Conservation (phyloP, 2,329 filamentous ascomycete species). For the Talaromyces sp. region DNA sequence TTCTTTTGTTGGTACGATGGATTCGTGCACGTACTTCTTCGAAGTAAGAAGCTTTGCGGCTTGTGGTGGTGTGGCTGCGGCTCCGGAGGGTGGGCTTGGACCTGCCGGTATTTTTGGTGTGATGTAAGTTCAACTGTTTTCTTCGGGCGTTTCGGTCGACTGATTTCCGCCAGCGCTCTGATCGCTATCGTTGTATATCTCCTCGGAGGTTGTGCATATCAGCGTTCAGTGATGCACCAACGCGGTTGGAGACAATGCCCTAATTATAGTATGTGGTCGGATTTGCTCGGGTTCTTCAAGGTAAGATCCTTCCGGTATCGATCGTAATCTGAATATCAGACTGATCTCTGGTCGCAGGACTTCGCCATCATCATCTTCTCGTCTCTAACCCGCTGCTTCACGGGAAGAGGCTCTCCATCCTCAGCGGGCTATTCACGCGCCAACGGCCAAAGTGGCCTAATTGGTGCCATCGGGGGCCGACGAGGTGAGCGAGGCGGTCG, state of each 20-base stretch:
- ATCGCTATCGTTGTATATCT: slow-evolving; percentile 83
- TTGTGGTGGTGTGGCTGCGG: slow-evolving; percentile 66
- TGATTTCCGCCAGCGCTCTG: slow-evolving; percentile 41
- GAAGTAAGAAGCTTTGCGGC: slow-evolving; percentile 83
- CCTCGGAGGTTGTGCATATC: slow-evolving; percentile 90
- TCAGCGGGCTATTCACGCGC: slow-evolving; percentile 35
- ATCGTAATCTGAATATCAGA: neutral
- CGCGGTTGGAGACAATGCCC: slow-evolving; percentile 92
- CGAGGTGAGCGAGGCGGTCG: slow-evolving; percentile 36
- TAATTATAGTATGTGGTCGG: slow-evolving; percentile 90
- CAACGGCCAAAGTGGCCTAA: slow-evolving; percentile 30
- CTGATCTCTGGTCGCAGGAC: slow-evolving; percentile 34
- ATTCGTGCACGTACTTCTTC: slow-evolving; percentile 94
- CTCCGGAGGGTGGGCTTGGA: slow-evolving; percentile 58
- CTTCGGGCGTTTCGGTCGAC: neutral
- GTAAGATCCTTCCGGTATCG: slow-evolving; percentile 51
- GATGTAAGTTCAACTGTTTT: slow-evolving; percentile 58
- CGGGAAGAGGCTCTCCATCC: slow-evolving; percentile 32
- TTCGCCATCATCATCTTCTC: slow-evolving; percentile 47
- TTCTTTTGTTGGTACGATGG: slow-evolving; percentile 82
- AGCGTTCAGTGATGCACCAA: slow-evolving; percentile 89
- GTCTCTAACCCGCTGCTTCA: slow-evolving; percentile 41
- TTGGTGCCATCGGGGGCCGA: slow-evolving; percentile 36
- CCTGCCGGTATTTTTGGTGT: slow-evolving; percentile 81
- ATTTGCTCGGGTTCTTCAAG: slow-evolving; percentile 77